Conservation (phyloP, 345 rosid genomes). For the Mallotus nudiflorus region DNA sequence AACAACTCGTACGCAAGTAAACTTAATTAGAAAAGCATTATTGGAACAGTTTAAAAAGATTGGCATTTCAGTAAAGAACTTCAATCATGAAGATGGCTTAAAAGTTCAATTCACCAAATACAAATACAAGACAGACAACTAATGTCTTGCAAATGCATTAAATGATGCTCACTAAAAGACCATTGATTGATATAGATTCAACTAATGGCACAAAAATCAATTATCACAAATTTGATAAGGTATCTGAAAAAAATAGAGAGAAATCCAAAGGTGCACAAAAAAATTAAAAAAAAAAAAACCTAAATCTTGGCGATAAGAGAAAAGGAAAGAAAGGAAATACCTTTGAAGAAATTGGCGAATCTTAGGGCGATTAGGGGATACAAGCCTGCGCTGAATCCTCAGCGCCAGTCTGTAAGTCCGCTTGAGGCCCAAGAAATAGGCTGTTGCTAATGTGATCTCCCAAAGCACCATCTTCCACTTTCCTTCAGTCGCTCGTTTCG, state of each 20-base stretch:
- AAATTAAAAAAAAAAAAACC: too few species aligned
- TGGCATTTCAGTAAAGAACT: not conserved
- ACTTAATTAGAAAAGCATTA: not conserved
- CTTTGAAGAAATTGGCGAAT: conserved; percentile 61
- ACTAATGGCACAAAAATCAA: too few species aligned
- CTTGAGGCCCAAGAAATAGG: conserved; percentile 79
- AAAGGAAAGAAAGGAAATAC: conserved; percentile 24
- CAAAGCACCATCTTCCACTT: conserved; percentile 66
- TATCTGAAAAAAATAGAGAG: too few species aligned
- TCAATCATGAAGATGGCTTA: not conserved
- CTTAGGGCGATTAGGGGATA: conserved; percentile 56
- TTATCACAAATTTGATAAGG: too few species aligned
- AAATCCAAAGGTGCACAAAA: too few species aligned
- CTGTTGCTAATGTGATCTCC: conserved; percentile 89
- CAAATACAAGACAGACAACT: not conserved
- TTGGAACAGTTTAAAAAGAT: too few species aligned
- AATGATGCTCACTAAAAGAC: too few species aligned
- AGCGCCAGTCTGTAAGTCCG: conserved; percentile 74
- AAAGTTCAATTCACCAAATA: not conserved
- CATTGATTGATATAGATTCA: too few species aligned
- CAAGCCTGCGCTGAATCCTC: conserved; percentile 65
- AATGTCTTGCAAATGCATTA: not conserved
- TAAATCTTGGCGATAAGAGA: too few species aligned
- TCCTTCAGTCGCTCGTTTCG: not conserved
- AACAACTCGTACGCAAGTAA: not conserved